phyloP scores from a whole-genome alignment of 305 asterid genomes.

The Fraxinus dipetala region DNA sequence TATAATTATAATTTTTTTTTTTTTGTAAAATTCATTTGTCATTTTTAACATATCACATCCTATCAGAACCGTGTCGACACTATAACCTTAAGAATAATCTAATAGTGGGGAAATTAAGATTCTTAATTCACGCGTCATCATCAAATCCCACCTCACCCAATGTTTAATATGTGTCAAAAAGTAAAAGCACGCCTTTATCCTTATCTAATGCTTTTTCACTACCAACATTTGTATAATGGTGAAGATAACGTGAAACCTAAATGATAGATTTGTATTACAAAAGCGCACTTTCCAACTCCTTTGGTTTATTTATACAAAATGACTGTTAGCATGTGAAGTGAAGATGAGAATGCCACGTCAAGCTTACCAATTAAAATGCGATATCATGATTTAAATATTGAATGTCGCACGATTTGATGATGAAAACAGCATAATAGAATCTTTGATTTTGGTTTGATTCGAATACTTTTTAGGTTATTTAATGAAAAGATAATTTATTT shows the following conservation, averaged over 20 bases:
- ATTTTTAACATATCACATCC: background rate
- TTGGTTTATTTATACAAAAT: conserved; percentile 26
- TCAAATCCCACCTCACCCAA: conserved; percentile 25
- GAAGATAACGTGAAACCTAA: conserved; percentile 10
- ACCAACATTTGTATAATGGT: background rate
- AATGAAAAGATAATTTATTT: conserved; percentile 16
- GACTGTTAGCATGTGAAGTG: conserved; percentile 8
- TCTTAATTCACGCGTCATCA: conserved; percentile 19
- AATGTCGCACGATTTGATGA: conserved; percentile 28
- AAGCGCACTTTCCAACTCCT: conserved; percentile 37
- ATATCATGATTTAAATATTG: conserved; percentile 23
- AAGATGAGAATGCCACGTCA: conserved; percentile 37
- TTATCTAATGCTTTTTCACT: conserved; percentile 13
- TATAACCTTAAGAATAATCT: background rate
- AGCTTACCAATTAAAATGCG: conserved; percentile 37
- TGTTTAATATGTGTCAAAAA: conserved; percentile 3
- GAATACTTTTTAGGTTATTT: conserved; percentile 1
- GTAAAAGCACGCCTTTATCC: conserved; percentile 19
- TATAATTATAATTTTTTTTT: too few relatives aligned
- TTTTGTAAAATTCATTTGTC: background rate
- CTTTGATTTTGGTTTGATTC: conserved; percentile 29
- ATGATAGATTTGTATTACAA: conserved; percentile 15
- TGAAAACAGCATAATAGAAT: conserved; percentile 28
- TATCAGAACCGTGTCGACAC: background rate
- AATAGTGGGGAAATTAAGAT: background rate